Evolutionary conservation across 2,329 filamentous ascomycete genomes (phyloP).

Genomic region (Diaporthe citri): DNA sequence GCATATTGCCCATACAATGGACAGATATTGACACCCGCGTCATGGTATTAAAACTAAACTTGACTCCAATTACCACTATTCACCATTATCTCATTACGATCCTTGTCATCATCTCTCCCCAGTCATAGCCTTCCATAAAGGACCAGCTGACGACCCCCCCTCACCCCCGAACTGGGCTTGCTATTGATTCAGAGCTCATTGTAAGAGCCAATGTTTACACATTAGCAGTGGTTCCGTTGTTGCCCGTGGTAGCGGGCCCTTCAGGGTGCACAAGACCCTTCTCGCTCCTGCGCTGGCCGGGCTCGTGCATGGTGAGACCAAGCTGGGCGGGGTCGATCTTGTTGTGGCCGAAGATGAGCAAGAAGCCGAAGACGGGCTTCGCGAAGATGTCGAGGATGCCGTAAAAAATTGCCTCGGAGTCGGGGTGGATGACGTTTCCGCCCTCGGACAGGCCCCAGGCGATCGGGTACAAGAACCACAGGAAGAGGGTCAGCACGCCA

Average conservation of each 20-base stretch:
- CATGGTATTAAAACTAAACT: background rate
- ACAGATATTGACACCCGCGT: background rate
- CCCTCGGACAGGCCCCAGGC: conserved; percentile 74
- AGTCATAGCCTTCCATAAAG: background rate
- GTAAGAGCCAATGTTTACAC: background rate
- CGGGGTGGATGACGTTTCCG: conserved; percentile 74
- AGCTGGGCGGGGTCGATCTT: conserved; percentile 70
- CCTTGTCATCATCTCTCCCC: too few species aligned
- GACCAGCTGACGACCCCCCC: background rate
- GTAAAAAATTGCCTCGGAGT: conserved; percentile 78
- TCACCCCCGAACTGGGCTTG: background rate
- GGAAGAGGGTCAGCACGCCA: conserved; percentile 68
- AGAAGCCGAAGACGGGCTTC: conserved; percentile 72
- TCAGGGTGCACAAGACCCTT: conserved; percentile 22
- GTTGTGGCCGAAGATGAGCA: conserved; percentile 73
- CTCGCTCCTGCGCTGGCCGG: background rate
- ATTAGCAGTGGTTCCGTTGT: background rate
- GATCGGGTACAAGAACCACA: conserved; percentile 76
- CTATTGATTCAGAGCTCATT: background rate
- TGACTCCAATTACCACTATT: background rate
- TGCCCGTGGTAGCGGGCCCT: background rate
- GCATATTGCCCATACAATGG: background rate
- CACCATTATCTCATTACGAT: background rate
- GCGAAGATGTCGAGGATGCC: conserved; percentile 74
- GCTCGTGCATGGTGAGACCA: conserved; percentile 59